Conservation (phyloP, 2,329 filamentous ascomycete species). For the Penicillium oxalicum region DNA sequence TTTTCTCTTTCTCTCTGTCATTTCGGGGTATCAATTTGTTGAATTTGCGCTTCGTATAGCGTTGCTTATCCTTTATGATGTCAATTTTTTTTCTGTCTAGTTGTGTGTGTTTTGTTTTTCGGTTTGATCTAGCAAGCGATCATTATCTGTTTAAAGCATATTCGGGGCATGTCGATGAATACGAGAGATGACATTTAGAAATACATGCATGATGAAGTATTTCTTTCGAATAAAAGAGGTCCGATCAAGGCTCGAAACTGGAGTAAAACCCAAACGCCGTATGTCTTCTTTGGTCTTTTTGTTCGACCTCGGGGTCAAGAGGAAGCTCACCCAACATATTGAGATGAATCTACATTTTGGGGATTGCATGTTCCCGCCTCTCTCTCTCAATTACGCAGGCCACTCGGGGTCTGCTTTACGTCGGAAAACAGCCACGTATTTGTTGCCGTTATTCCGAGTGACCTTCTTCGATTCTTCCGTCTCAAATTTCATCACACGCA, state of each 20-base stretch:
- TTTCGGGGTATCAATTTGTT: conserved; percentile 3
- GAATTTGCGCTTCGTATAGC: neutral
- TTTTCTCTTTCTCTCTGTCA: too few species aligned
- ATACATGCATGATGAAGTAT: conserved; percentile 15
- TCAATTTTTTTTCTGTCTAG: neutral
- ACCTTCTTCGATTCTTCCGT: conserved; percentile 99
- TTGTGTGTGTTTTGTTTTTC: neutral
- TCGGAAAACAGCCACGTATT: conserved; percentile 84
- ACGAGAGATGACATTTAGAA: neutral
- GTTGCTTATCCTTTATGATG: conserved; percentile 2
- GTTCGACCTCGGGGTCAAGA: too few species aligned
- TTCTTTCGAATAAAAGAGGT: neutral
- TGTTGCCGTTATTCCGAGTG: conserved; percentile 77
- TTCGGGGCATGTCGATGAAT: conserved; percentile 2
- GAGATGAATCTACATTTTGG: too few species aligned
- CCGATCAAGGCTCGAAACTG: neutral
- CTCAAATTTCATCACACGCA: conserved; percentile 61
- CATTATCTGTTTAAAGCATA: conserved; percentile 6
- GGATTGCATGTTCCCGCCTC: neutral
- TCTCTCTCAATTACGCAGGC: conserved; percentile 33
- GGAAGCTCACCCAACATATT: neutral
- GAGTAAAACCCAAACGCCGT: conserved; percentile 12
- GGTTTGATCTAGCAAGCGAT: conserved; percentile 9
- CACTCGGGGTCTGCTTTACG: conserved; percentile 74
- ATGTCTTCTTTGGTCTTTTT: neutral